Base-by-base conservation (phyloP, 345 rosid species). In the Mercurialis annua region DNA sequence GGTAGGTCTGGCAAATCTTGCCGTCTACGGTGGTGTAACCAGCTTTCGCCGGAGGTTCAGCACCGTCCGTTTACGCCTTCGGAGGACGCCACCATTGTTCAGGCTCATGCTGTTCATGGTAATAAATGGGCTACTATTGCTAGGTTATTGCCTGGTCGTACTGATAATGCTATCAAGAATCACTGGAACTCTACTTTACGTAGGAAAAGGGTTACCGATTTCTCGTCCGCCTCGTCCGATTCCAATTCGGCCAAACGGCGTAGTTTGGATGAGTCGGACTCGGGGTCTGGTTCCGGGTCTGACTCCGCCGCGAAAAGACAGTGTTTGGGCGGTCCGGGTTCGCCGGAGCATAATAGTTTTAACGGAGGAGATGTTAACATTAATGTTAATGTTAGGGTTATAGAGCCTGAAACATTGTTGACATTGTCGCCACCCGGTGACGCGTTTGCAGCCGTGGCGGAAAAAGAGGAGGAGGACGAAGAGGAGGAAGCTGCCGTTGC, bases 101-200 rank as follows among this genome's bases (percentile, higher is more conserved):
- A 70, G 52, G 88, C 85, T 1, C 88, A 87, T 43, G 73, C 70
- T 24, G n/a, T 73, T 26, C 90, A 84, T 34, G 90, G 88, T 14
- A 85, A 85, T 66, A 84, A 81, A 76, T 84, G 93, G 90, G 93
- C 90, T 29, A 79, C 93, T 48, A 85, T 85, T 42, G 80, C 93
- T 26, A 76, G 90, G 17, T 78, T 80, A 21, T 69, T 85, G 62
- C 84, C 93, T 0, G 93, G 90, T 9, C 84, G 88, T 24, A 87
- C 90, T 0, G 93, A 87, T 64, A 85, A 87, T 54, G 87, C 87
- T 0, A 80, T 87, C 26, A 85, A 85, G 76, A 85, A 87, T 46
- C 93, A 85, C 48, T 85, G 90, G 93, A 87, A 85, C 72, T 85
- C 90, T 5, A 84, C 93, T 14, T 62, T 83, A 6, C 72, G 82